Base-by-base conservation (phyloP, 441 rosid species). In the Brassica hybrid region DNA sequence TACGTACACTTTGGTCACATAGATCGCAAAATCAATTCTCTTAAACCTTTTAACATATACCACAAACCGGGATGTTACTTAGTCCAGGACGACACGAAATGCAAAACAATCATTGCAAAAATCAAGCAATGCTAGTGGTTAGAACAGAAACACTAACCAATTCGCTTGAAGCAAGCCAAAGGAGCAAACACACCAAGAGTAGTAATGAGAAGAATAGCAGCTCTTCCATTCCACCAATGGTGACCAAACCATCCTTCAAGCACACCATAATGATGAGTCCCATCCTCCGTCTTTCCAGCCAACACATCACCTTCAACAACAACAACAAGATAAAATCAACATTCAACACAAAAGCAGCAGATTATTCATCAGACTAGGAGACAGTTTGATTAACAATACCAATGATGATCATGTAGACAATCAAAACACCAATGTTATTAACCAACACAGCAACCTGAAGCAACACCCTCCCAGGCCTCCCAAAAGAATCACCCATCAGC, bases 191-290 rank as follows among this genome's bases (percentile, higher is more conserved):
- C 76, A 72, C 88, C 86, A 9, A 96, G 85, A 8, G 99, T 96
- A 19, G 88, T 86, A 73, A 94, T 72, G 38, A 88, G 82, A 73
- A 96, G 94, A 83, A 94, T 81, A 73, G 87, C 76, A 77, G 89
- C 21, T 43, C 99, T 88, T 41, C 88, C 90, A 43, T 91, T 96
- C 97, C 98, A 96, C 98, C 94, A 96, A 65, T 92, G 96, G 65
- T 80, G 87, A 75, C 99, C 99, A 43, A 96, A 96, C 99, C 99
- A 96, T n/a, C 93, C 97, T 84, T 96, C 98, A 72, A 96, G 93
- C 61, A 94, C 88, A 72, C 99, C 99, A 2, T 85, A 83, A 84
- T 94, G 97, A 80, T 96, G 98, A 89, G 81, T 80, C 88, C 99
- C 98, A 72, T 90, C 84, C 0, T 94, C 84, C 14, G 98, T 86